Base-by-base conservation (phyloP, 805 yeast species). In the Teunomyces barrocoloradensis region DNA sequence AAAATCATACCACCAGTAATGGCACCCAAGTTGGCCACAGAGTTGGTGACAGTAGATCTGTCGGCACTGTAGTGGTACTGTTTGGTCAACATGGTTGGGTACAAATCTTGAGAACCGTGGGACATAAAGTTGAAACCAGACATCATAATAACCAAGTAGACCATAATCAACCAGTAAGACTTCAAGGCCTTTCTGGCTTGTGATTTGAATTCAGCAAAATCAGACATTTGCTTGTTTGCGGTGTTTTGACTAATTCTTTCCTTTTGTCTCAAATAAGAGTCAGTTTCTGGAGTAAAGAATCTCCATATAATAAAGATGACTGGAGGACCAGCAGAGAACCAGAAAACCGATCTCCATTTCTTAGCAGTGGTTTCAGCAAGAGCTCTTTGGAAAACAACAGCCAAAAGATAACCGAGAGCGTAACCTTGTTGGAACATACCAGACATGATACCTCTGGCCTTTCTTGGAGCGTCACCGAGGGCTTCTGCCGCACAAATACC, bases 351-450 rank as follows among this genome's bases (percentile, higher is more conserved):
- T 65, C 87, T 77, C 89, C 89, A 84, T 0, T 73, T 68, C 52
- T 82, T 79, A 1, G 68, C 55, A 3, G 82, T 69, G 50, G 59
- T 61, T 57, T 76, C 79, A 6, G 78, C 80, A 50, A 84, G 77
- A 29, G 85, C 85, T 61, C 89, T 72, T 51, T 79, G 78, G 68
- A 83, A 84, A 20, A 83, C 71, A 43, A 82, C 87, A 5, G 82
- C 88, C 49, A 84, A 59, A 21, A 84, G 65, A 55, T 82, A 84
- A 20, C 90, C 90, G 42, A 84, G 75, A 0, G 87, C 84, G 55
- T 84, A 89, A 51, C 96, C 96, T 62, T 87, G 86, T 65, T 88
- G 96, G 60, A 89, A 79, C 36, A 87, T 63, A 42, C 88, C 89
- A 30, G 84, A 77, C 42, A 84, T 64, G 48, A 82, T 71, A 40